Conservation (phyloP, 768 basidiomycete genomes). For the Udeniomyces megalosporus region DNA sequence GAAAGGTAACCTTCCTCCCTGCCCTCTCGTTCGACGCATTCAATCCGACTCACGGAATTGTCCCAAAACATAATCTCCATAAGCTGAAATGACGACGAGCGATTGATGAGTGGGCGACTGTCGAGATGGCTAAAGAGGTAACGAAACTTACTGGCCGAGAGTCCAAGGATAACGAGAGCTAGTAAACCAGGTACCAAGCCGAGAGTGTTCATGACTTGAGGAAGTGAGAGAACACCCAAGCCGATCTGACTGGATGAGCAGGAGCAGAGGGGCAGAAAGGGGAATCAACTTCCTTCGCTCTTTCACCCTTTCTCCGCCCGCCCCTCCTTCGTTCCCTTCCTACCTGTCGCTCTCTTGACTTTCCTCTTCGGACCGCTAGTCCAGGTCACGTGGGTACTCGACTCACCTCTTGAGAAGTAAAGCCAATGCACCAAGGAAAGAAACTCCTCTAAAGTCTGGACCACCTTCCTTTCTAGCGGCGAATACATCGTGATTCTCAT, state of each 20-base stretch:
- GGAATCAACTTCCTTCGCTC: background rate
- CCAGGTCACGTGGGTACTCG: no score
- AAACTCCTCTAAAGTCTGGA: conserved; percentile 8
- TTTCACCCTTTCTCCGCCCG: background rate
- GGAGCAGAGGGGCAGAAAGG: background rate
- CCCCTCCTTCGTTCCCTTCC: background rate
- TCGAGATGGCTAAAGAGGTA: background rate
- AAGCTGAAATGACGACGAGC: no score
- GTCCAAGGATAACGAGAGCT: background rate
- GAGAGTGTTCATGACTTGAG: background rate
- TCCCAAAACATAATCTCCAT: conserved; percentile 10
- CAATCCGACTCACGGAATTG: no score
- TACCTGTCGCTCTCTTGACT: no score
- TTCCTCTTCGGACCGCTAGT: no score
- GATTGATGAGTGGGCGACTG: no score
- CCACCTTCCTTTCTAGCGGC: background rate
- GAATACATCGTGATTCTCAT: no score
- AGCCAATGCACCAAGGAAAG: background rate
- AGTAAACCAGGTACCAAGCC: background rate
- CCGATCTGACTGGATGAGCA: background rate
- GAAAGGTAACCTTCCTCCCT: no score
- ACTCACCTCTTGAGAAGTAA: no score
- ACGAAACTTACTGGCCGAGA: background rate
- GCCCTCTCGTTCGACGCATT: no score
- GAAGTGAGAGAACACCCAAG: conserved; percentile 2